Evolutionary conservation across 164 flowering plant genomes (phyloP), one percentile per base, ranked within the genome.

Genomic region (Kalanchoe fedtschenkoi): DNA sequence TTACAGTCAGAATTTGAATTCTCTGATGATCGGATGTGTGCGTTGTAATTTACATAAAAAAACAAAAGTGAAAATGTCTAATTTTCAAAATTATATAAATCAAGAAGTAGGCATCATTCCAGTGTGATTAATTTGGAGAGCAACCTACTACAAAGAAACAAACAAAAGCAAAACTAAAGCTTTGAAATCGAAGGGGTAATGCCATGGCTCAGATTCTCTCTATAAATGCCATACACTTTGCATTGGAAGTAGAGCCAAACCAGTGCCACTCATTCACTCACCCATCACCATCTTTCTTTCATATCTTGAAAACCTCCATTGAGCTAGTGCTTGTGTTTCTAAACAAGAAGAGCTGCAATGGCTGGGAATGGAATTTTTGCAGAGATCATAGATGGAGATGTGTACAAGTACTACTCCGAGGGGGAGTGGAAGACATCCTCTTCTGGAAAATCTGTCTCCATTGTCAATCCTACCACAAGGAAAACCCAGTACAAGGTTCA

Each of bases 401-500:
- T 83, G 38, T 95, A 65, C 82, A 91, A 87, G 64, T 95, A 91
- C 76, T 95, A 95, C 78, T 66, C 80, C 9, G 96, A 89, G 14
- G 93, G 97, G 21, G 96, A 84, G 67, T 95, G 99, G 99, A 86
- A 74, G 76, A 74, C 65, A 54, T 91, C 96, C 2, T 65, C 87
- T 38, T 91, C 97, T 5, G 96, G 96, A 0, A 89, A 89, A 66
- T 73, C 81, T 42, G 99, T 95, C 24, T 28, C 89, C 42, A 95
- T 95, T 43, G 71, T 95, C 74, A 95, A 95, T 62, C 99, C 97
- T 1, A 84, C 97, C 32, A 87, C 96, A 1, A 72, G 97, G 26
- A 91, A 86, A 65, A 78, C 87, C 14, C 96, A 91, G 65, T 95
- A 79, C 79, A 95, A 80, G 63, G 99, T 95, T 74, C 99, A 95